Evolutionary conservation across 2,329 filamentous ascomycete genomes (phyloP), one percentile per base, ranked within the genome.

Genomic region (Xylaria sp.): DNA sequence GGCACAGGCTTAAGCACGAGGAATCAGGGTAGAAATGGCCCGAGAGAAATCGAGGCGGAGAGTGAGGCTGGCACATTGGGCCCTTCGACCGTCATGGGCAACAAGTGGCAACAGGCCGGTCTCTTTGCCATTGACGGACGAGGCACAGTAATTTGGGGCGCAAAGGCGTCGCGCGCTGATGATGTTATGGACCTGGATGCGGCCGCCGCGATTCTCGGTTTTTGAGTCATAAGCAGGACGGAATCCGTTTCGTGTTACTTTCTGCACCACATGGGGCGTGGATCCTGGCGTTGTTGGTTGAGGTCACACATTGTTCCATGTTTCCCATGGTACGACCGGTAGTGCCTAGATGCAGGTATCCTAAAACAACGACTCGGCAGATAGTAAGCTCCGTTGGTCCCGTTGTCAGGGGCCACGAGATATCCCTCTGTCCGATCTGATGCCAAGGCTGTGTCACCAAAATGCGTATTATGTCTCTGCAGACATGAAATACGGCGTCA

Each of bases 21-120:
- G n/a, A 62, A 64, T 36, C 53, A 61, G 17, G 58, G 73, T 74
- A 50, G 77, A 73, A 19, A 8, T 34, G 53, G 48, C 39, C 17
- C 19, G 78, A 71, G 47, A 79, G 77, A 54, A 84, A 80, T 11
- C 61, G 48, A 77, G 75, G 7, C 48, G 42, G 82, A 73, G 85
- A 86, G 51, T 36, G 64, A 67, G 1, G 75, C 72, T 1, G 76
- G 75, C 5, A 77, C 76, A 5, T 78, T 79, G 2, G 83, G 80
- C 0, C 79, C 81, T 0, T 79, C 78, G 30, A 85, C 81, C 45
- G 80, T 82, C 4, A 82, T 86, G 81, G 84, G 85, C 1, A 87
- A 86, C 72, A 87, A 87, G 78, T 87, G 85, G 85, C 85, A 86
- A 75, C 83, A 85, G 74, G 81, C 83, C 1, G 85, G 85, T 0